Conservation (phyloP, 805 yeast species). For the Suhomyces vadensis region DNA sequence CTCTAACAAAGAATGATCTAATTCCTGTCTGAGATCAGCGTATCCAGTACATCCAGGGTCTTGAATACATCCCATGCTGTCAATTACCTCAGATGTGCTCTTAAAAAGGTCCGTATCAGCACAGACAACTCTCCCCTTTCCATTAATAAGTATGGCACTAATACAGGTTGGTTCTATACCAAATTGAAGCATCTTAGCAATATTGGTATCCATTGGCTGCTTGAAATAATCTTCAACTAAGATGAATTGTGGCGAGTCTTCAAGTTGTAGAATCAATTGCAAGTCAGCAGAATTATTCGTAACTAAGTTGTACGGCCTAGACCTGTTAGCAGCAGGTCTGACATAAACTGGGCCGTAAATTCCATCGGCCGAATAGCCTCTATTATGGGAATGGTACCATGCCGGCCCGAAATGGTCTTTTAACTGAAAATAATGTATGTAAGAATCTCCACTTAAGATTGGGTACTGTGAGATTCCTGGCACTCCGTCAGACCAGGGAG, state of each 20-base stretch:
- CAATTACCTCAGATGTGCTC: constrained; percentile 13
- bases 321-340: constrained; percentile 31
- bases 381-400: constrained; percentile 58
- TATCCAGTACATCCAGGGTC: constrained; percentile 16
- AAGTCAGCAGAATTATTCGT: constrained; percentile 25
- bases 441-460: constrained; percentile 43
- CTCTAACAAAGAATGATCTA: constrained; percentile 21
- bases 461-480: constrained; percentile 53
- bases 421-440: constrained; percentile 43
- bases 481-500: constrained; percentile 53
- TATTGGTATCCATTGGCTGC: constrained; percentile 32
- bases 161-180: constrained; percentile 38
- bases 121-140: constrained; percentile 32
- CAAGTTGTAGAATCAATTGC: constrained; percentile 26
- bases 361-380: constrained; percentile 51
- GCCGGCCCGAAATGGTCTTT: constrained; percentile 47
- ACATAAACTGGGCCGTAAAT: constrained; percentile 48
- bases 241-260: constrained; percentile 24
- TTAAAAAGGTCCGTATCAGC: constrained; percentile 7
- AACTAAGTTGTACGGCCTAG: constrained; percentile 34
- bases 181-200: constrained; percentile 32
- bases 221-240: constrained; percentile 45
- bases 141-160: constrained; percentile 30
- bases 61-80: constrained; percentile 23
- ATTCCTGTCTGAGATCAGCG: constrained; percentile 9